These are phyloP conservation scores for Camelina laxa DNA, from an alignment of 345 rosid species.

Conservation along the genomic window DNA sequence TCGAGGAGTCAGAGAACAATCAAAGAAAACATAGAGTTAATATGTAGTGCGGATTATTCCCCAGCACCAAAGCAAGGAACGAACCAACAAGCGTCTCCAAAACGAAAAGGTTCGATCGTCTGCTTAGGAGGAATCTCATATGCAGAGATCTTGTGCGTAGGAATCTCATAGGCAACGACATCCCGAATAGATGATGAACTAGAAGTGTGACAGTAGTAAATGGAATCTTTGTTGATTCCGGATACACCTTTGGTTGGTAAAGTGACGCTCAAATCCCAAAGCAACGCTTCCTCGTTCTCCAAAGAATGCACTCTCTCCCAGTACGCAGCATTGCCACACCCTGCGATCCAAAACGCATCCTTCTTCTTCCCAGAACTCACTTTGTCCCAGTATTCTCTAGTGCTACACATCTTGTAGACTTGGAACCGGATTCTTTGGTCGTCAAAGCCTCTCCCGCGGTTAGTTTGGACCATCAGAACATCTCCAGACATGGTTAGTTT, in stretches of 20 bases:
- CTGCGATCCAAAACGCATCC: background rate
- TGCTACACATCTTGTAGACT: background rate
- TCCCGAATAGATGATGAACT: background rate
- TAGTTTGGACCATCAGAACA: background rate
- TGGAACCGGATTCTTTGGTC: background rate
- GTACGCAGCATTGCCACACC: background rate
- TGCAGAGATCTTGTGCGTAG: background rate
- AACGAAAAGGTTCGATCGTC: background rate
- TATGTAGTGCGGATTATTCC: background rate
- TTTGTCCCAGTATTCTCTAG: background rate
- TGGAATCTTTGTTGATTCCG: background rate
- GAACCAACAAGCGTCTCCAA: background rate
- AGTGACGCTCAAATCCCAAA: constrained; percentile 12
- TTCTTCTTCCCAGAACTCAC: background rate
- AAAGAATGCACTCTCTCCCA: background rate
- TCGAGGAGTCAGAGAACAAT: no score
- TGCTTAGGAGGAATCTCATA: constrained; percentile 5
- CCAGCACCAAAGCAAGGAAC: background rate
- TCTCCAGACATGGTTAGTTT: constrained; percentile 5
- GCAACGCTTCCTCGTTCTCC: background rate
- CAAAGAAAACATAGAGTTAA: background rate
- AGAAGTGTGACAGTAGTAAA: background rate
- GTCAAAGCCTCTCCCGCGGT: background rate
- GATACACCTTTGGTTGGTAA: background rate
- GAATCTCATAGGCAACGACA: background rate